Percentiles rank a stretch among this genome's conserved stretches.
Conservation (phyloP, 2,329 filamentous ascomycete genomes). For the Didymella arachidicola region DNA sequence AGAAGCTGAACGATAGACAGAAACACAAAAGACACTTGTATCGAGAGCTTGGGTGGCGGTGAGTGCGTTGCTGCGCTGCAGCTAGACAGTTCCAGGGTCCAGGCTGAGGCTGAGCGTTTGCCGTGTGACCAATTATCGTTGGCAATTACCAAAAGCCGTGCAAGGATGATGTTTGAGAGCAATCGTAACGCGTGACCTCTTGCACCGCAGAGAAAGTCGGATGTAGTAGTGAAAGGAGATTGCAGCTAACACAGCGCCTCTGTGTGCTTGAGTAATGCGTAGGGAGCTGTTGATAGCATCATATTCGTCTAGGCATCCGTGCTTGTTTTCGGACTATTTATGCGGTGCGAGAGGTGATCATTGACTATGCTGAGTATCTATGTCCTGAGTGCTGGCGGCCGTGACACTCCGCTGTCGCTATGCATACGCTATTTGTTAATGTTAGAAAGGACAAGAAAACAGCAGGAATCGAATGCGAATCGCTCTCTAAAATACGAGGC, state of each 20-base stretch:
- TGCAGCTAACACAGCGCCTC: too few species aligned
- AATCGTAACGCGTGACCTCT: slow-evolving; percentile 3
- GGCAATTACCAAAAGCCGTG: slow-evolving; percentile 29
- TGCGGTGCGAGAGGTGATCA: background rate
- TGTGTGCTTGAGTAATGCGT: too few species aligned
- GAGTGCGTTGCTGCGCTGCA: slow-evolving; percentile 28
- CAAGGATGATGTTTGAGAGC: slow-evolving; percentile 23
- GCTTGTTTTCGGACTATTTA: too few species aligned
- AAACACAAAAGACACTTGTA: slow-evolving; percentile 18
- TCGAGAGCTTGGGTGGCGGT: slow-evolving; percentile 31
- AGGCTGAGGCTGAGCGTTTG: slow-evolving; percentile 23
- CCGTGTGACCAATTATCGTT: slow-evolving; percentile 33
- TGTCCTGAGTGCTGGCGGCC: slow-evolving; percentile 1
- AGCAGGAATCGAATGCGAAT: slow-evolving; percentile 14
- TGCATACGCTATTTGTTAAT: slow-evolving; percentile 10
- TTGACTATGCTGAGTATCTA: slow-evolving; percentile 7
- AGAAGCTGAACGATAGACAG: background rate
- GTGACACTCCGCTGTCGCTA: slow-evolving; percentile 19
- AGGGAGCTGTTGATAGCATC: too few species aligned
- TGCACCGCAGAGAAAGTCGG: too few species aligned
- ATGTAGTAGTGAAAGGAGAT: too few species aligned
- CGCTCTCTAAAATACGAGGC: slow-evolving; percentile 3
- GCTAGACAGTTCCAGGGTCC: slow-evolving; percentile 40
- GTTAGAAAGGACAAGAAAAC: background rate
- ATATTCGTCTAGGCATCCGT: too few species aligned